Evolutionary conservation across 176 grass and related monocot genomes (phyloP), one percentile per base, ranked within the genome.

Genomic region (Chrysopogon serrulatus): DNA sequence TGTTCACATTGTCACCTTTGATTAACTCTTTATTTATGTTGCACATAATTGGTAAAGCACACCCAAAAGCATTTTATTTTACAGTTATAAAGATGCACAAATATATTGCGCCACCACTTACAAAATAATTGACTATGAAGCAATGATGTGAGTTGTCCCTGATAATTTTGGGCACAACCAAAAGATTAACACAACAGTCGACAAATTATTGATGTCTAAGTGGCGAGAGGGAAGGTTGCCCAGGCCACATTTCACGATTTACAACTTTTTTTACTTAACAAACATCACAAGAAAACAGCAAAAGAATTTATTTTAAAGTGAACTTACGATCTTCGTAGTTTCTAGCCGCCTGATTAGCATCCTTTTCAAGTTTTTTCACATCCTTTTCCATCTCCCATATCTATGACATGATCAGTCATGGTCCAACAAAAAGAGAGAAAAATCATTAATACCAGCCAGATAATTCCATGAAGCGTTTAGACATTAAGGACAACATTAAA

Each of bases 371-470:
- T 73, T 93, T 94, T 80, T 93, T 95, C 51, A 91, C 64, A 85
- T 79, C 82, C 63, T 73, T 91, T 59, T 98, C 92, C 89, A 95
- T 95, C 85, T 98, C 92, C 84, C 79, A 90, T 78, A 98, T 90
- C 95, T 95, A 88, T 68, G 44, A 80, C 16, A 89, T 65, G 56
- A 53, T 60, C 33, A 84, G 49, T 85, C 27, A 51, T 63, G 1
- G 74, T 73, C 18, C 91, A 85, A 80, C 9, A 84, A 17, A 87
- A 66, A 70, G 27, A 78, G 68, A 14, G 69, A 49, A 30, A 77
- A 53, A 33, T 4, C 15, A 68, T 49, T 51, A 60, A 71, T 42
- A 53, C 32, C 30, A 72, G 51, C 39, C 60, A 74, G 27, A 74
- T 59, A 68, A 79, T 48, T 71, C 23, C 32, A 76, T 83, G 5